Evolutionary conservation across 805 yeast species (phyloP), one percentile per base, ranked within the genome.

Genomic region (Saitoella complicata): DNA sequence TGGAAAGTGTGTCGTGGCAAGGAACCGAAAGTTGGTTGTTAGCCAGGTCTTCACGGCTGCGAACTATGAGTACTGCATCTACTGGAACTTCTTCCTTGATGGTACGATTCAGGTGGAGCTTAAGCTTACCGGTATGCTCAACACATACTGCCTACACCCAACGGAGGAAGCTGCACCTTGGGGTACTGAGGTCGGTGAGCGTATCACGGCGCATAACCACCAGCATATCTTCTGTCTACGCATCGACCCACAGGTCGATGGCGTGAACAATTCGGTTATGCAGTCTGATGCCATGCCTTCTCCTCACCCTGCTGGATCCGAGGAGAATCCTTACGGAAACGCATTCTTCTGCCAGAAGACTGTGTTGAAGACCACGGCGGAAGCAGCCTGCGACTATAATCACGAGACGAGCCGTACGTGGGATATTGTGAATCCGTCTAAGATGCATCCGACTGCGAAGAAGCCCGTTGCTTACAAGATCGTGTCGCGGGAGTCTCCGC

Each of bases 21-120:
- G 93, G 66, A 80, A 85, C 42, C 77, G 80, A 54, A 76, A 72
- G 61, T 70, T 81, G 61, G 71, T 80, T 47, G 66, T 82, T 46
- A 80, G 87, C 29, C 88, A 81, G 64, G 78, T 81, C 58, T 81
- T 81, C 67, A 81, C 93, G 42, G 88, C 88, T 54, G 85, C 87
- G 42, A 81, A 82, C 70, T 80, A 80, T 60, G 93, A 81, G 67
- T 81, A 81, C 69, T 78, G 86, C 65, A 67, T 81, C 58, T 81
- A 81, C 70, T 81, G 86, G 85, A 75, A 69, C 51, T 78, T 81
- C 66, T 72, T 80, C 68, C 86, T 80, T 66, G 91, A 80, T 61
- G 93, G 88, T 58, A 75, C 85, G 40, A 78, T 81, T 63, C 79
- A 78, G 64, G 69, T 81, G 53, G 91, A 81, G 58, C 69, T 81